Evolutionary conservation across 805 yeast species (phyloP), one percentile per base, ranked within the genome.

Genomic region (Teunomyces aglyptinius): DNA sequence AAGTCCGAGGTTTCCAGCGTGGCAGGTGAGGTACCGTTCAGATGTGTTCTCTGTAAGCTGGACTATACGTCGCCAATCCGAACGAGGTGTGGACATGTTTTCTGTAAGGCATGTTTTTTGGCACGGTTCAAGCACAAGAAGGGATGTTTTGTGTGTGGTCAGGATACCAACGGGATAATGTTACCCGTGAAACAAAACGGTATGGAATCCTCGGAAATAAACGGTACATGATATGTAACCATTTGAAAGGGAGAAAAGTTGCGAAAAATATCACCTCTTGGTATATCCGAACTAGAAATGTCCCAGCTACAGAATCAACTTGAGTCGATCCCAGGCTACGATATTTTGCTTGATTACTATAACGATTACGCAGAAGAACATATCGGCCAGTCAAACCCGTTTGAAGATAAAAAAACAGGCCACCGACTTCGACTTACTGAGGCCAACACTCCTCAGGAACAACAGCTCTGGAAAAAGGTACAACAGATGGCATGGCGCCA

Each of bases 401-500:
- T 61, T 54, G 75, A 77, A 49, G 82, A 83, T 57, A 70, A 45
- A 58, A 76, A 57, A 8, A 24, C 26, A 81, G 96, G 81, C 10
- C 75, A 75, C 42, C 76, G 81, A 49, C 73, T 89, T 28, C 76
- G 77, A 50, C 73, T 88, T 11, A 87, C 91, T 1, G 75, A 76
- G 16, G 46, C 53, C 16, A 55, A 64, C 16, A 70, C 82, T 2
- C 77, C 78, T 43, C 69, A 73, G 32, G 94, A 89, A 52, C 78
- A 76, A 40, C 77, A 78, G 55, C 68, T 75, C 6, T 92, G 94
- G 95, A 86, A 83, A 59, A 67, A 63, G 20, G 70, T 90, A n/a
- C 91, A 85, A 58, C 74, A 69, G 43, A 76, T 80, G 49, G 97
- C 97, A 0, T 91, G 97, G 97, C 58, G 77, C 12, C 90, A 92